Base-by-base conservation (phyloP, 306 rosid genomes). In the Abrus pulchellus region DNA sequence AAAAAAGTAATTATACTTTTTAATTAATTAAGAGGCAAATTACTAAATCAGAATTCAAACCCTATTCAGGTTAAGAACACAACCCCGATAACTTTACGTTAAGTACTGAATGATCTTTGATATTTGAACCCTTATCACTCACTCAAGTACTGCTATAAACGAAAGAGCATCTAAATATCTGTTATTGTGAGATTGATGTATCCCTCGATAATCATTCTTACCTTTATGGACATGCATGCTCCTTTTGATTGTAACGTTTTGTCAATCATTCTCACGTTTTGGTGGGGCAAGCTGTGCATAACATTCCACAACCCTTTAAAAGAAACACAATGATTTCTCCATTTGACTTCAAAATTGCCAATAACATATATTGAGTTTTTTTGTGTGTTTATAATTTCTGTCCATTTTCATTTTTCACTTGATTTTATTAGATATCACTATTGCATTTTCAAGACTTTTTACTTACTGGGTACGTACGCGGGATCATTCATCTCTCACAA, bases 261-360 rank as follows among this genome's bases (percentile, higher is more conserved):
- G 73, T 66, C 86, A 72, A 83, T 83, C 86, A 83, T 67, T 65
- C 71, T 14, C 52, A 65, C 44, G 40, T 29, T 66, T 55, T 78
- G 80, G 80, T 72, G 83, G 86, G 86, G 47, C 72, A 44, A 36
- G 55, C 62, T 45, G 5, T 12, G 33, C 38, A 13, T 30, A 40
- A 65, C 50, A 65, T 78, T 65, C 83, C 74, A 5, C 83, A 13
- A 53, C 5, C 59, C 57, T 72, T 49, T 6, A 49, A 53, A 60
- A 40, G 6, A 69, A 64, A 20, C 83, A 30, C 80, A 83, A 83
- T 83, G 28, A 78, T 78, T 83, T 72, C 76, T 59, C 80, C 59
- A 52, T 80, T 83, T 78, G 86, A 83, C 86, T 83, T 61, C 55
- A 33, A 52, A 45, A 5, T 2, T 69, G 11, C 65, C 7, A 32